A percentile compares a stretch with the other conserved stretches of the same genome.
phyloP scores from a whole-genome alignment of 345 rosid species.

The sweet orange (Citrus sinensis) region DVS_A1.0 CM039167.1:17469001-17469500 shows the following conservation, averaged over 20 bases:
- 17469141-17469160: conserved; percentile 45
- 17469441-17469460: conserved; percentile 50
- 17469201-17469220: conserved; percentile 60
- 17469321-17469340: conserved; percentile 47
- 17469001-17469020: conserved; percentile 44
- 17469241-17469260: conserved; percentile 50
- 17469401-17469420: conserved; percentile 47
- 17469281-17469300: conserved; percentile 78
- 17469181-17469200: conserved; percentile 60
- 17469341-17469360: conserved; percentile 37
- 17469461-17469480: conserved; percentile 60
- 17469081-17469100: conserved; percentile 49
- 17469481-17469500: conserved; percentile 57
- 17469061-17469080: conserved; percentile 33
- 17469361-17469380: conserved; percentile 25
- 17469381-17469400: conserved; percentile 35
- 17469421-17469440: conserved; percentile 49
- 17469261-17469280: conserved; percentile 45
- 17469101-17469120: conserved; percentile 56
- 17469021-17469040: conserved; percentile 57
- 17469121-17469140: conserved; percentile 44
- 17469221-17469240: conserved; percentile 43
- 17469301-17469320: conserved; percentile 46
- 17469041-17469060: conserved; percentile 47
- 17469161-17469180: conserved; percentile 24